These are phyloP conservation scores for Cladophialophora psammophila DNA, from an alignment of 2,329 filamentous ascomycete genomes.

Conservation along the genomic window DNA sequence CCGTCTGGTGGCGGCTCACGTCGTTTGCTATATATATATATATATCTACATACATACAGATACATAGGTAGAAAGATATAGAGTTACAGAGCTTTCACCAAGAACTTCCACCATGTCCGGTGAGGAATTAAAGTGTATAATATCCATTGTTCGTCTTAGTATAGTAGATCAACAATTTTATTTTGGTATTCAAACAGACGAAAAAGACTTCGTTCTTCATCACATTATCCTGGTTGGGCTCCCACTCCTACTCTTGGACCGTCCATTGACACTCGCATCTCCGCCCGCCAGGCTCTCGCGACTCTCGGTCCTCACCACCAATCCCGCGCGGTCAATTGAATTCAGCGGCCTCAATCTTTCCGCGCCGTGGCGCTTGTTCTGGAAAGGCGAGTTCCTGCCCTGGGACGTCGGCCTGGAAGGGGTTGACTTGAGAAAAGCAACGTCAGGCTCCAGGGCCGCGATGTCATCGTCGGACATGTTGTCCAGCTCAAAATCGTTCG, in stretches of 20 bases:
- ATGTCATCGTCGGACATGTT: constrained; percentile 62
- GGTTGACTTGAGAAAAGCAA: constrained; percentile 51
- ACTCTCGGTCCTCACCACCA: constrained; percentile 85
- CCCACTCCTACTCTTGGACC: constrained; percentile 28
- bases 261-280: constrained; percentile 15
- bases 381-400: constrained; percentile 70
- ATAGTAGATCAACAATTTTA: too few relatives aligned
- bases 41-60: neutral
- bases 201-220: neutral
- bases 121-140: too few relatives aligned
- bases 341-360: constrained; percentile 42
- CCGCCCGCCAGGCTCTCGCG: constrained; percentile 70
- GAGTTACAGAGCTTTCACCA: too few relatives aligned
- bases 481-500: constrained; percentile 77
- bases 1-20: too few relatives aligned
- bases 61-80: neutral
- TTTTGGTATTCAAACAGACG: too few relatives aligned
- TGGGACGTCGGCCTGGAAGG: constrained; percentile 60
- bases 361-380: constrained; percentile 52
- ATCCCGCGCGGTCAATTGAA: constrained; percentile 69
- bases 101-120: too few relatives aligned
- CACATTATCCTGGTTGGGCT: constrained; percentile 28
- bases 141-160: too few relatives aligned
- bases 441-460: constrained; percentile 18
- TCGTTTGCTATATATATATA: too few relatives aligned